Evolutionary conservation across 129 eudicot species (phyloP).

Genomic region (Escallonia herrerae): DNA sequence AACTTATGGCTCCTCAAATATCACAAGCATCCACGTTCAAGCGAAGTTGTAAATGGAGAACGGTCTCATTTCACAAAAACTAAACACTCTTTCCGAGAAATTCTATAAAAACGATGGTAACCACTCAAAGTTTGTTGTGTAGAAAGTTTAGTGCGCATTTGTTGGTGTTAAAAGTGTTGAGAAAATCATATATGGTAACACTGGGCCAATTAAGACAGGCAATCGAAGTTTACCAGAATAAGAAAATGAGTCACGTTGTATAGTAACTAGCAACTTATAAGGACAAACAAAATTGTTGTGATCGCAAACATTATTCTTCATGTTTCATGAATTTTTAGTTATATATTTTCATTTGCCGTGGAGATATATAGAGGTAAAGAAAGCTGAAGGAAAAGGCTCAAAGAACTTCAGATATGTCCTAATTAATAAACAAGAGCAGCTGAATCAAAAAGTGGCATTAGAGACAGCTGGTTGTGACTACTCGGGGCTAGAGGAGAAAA

Average conservation of each 20-base stretch:
- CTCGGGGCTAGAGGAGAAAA: neutral
- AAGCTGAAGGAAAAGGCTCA: neutral
- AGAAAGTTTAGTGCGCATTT: too few species aligned
- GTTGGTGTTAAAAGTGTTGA: too few species aligned
- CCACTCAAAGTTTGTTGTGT: neutral
- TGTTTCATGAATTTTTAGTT: too few species aligned
- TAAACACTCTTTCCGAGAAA: neutral
- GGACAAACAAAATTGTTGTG: too few species aligned
- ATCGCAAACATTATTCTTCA: too few species aligned
- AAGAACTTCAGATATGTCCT: neutral
- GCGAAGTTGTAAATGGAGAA: conserved; percentile 5
- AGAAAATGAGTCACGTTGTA: too few species aligned
- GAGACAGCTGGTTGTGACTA: neutral
- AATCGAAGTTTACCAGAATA: too few species aligned
- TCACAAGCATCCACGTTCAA: conserved; percentile 1
- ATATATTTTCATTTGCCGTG: too few species aligned
- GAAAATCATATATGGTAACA: too few species aligned
- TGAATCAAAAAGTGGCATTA: neutral
- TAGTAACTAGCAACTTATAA: too few species aligned
- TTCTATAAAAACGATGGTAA: neutral
- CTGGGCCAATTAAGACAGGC: too few species aligned
- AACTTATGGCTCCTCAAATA: neutral
- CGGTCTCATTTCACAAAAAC: neutral
- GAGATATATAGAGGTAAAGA: conserved; percentile 11
- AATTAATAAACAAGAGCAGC: neutral